Percentiles rank a stretch among this genome's conserved stretches.
These are phyloP conservation scores for Coemansia sp. DNA, from an alignment of 192 early-diverging fungal species.

Conservation along the genomic window DNA sequence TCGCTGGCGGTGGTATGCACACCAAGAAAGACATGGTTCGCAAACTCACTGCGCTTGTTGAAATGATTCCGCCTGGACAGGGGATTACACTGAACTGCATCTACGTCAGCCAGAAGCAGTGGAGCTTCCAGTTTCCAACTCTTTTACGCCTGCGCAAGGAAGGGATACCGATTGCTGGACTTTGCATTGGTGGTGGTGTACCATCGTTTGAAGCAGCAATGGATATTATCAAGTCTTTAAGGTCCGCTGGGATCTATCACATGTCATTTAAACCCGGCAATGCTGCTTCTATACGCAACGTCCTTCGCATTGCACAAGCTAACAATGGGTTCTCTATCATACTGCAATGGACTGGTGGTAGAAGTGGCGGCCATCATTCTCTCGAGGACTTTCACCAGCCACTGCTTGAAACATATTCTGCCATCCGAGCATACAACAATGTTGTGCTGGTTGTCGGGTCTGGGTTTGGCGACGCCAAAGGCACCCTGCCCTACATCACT, in stretches of 20 bases:
- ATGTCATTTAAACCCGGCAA: constrained; percentile 82
- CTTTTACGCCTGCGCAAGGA: constrained; percentile 75
- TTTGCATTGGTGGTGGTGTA: constrained; percentile 92
- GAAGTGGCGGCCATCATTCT: constrained; percentile 93
- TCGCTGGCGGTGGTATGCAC: constrained; percentile 89
- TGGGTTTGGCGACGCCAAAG: constrained; percentile 84
- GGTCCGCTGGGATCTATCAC: constrained; percentile 73
- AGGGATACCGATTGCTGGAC: constrained; percentile 89
- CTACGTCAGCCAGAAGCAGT: constrained; percentile 84
- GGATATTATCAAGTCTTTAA: constrained; percentile 77
- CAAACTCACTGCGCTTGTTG: constrained; percentile 74
- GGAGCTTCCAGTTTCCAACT: constrained; percentile 79
- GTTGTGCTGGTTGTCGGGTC: constrained; percentile 86
- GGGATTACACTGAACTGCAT: constrained; percentile 89
- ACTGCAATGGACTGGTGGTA: constrained; percentile 95
- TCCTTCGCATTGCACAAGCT: constrained; percentile 81
- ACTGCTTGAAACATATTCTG: constrained; percentile 66
- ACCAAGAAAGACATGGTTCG: constrained; percentile 66
- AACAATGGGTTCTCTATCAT: constrained; percentile 82
- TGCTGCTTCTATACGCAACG: constrained; percentile 73
- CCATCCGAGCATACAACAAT: constrained; percentile 75
- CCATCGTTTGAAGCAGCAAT: constrained; percentile 81
- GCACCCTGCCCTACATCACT: constrained; percentile 85
- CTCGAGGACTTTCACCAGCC: constrained; percentile 94
- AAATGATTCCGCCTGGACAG: constrained; percentile 69